phyloP scores from a whole-genome alignment of 2,329 filamentous ascomycete genomes.

The Ploettnerulaceae sp. region DNA sequence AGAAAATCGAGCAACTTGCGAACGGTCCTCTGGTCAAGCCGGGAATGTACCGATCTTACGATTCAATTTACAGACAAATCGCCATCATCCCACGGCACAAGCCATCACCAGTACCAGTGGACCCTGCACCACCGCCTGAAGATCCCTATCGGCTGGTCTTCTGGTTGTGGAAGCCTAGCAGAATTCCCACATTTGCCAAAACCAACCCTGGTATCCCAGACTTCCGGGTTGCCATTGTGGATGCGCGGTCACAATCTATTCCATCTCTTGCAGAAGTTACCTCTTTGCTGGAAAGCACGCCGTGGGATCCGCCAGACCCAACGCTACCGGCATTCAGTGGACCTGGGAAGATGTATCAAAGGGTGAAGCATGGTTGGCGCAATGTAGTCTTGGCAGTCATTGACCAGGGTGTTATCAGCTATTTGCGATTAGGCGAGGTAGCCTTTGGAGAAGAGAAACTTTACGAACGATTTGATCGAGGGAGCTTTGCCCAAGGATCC shows the following conservation, averaged over 20 bases:
- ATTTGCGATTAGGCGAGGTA: slow-evolving; percentile 73
- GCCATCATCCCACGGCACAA: slow-evolving; percentile 69
- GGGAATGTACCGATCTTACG: slow-evolving; percentile 61
- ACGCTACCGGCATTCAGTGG: slow-evolving; percentile 38
- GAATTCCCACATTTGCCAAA: slow-evolving; percentile 65
- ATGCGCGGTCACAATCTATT: slow-evolving; percentile 65
- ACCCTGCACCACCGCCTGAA: slow-evolving; percentile 33
- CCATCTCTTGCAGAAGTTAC: slow-evolving; percentile 70
- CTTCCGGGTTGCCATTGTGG: slow-evolving; percentile 78
- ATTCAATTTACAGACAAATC: slow-evolving; percentile 71
- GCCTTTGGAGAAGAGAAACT: slow-evolving; percentile 73
- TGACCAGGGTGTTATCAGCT: slow-evolving; percentile 86
- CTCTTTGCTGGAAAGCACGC: slow-evolving; percentile 67
- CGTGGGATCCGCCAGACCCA: slow-evolving; percentile 55
- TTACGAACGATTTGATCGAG: slow-evolving; percentile 52
- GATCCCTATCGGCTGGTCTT: slow-evolving; percentile 68
- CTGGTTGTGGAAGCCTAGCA: slow-evolving; percentile 72
- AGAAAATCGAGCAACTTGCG: slow-evolving; percentile 23
- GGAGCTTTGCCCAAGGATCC: slow-evolving; percentile 36
- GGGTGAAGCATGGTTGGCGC: slow-evolving; percentile 77
- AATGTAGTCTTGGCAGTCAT: slow-evolving; percentile 85
- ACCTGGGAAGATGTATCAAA: slow-evolving; percentile 56
- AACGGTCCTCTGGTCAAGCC: slow-evolving; percentile 56
- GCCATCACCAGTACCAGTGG: slow-evolving; percentile 38
- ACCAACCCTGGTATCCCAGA: slow-evolving; percentile 72